phyloP scores from a whole-genome alignment of 352 stramenopile genomes.

The Peronospora belbahrii region DNA sequence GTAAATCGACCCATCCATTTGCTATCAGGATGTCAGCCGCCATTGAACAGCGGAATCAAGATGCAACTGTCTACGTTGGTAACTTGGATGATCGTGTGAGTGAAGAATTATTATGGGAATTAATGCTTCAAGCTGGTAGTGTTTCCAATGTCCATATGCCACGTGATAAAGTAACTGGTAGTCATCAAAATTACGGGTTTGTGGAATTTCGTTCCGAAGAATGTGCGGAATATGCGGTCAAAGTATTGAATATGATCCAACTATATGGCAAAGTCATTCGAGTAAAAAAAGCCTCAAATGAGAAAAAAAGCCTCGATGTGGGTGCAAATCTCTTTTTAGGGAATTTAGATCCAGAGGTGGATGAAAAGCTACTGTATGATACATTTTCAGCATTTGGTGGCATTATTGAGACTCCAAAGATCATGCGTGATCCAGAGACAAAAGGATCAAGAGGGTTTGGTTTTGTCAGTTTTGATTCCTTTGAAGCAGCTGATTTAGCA shows the following conservation, averaged over 20 bases:
- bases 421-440: constrained; percentile 91
- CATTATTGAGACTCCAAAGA: constrained; percentile 93
- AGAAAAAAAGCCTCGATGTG: constrained; percentile 95
- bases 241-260: constrained; percentile 99
- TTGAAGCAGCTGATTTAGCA: constrained; percentile 95
- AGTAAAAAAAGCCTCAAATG: constrained; percentile 94
- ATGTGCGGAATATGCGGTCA: constrained; percentile 97
- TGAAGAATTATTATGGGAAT: constrained; percentile 97
- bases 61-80: constrained; percentile 97
- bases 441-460: constrained; percentile 92
- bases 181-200: constrained; percentile 97
- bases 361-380: constrained; percentile 99
- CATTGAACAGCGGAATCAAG: constrained; percentile 88
- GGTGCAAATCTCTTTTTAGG: constrained; percentile 98
- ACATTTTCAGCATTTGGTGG: constrained; percentile 98
- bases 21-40: constrained; percentile 59
- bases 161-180: constrained; percentile 95
- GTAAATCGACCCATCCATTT: too few relatives aligned
- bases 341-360: constrained; percentile 93
- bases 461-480: constrained; percentile 96
- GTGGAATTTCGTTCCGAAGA: constrained; percentile 97
- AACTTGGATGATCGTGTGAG: constrained; percentile 94
- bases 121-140: constrained; percentile 91
- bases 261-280: constrained; percentile 94
- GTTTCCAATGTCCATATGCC: constrained; percentile 98